phyloP scores from a whole-genome alignment of 2,329 filamentous ascomycete genomes.

The Botrytis sinoallii region DNA sequence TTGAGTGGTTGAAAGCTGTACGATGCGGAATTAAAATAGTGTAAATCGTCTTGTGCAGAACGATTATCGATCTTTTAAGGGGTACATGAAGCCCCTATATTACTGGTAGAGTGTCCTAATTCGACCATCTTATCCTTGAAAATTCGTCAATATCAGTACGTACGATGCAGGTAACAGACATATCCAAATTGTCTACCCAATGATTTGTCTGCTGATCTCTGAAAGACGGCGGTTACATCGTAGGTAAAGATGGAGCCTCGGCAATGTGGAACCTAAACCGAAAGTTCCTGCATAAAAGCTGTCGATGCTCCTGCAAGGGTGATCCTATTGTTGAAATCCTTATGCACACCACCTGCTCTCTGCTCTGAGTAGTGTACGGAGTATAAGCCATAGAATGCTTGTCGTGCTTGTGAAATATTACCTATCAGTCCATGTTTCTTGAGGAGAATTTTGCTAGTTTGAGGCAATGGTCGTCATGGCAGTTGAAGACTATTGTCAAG shows the following conservation, averaged over 20 bases:
- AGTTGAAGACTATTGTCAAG: neutral
- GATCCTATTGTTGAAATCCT: neutral
- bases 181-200: neutral
- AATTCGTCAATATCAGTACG: neutral
- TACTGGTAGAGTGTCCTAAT: neutral
- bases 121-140: neutral
- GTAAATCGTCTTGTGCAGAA: neutral
- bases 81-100: neutral
- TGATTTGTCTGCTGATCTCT: conserved; percentile 6
- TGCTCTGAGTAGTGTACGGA: neutral
- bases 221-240: neutral
- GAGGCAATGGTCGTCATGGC: neutral
- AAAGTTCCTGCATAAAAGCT: conserved; percentile 16
- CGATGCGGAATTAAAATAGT: neutral
- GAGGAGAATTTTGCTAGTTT: neutral
- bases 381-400: neutral
- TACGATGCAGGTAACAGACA: neutral
- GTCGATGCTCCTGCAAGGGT: conserved; percentile 8
- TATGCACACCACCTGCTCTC: conserved; percentile 8
- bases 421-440: neutral
- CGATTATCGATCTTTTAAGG: neutral
- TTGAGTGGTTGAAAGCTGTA: neutral
- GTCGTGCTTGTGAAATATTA: neutral
- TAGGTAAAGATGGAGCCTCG: neutral
- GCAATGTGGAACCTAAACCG: conserved; percentile 5